Base-by-base conservation (phyloP, 2,329 filamentous ascomycete species). In the Ophiostoma himal-ulmi region DNA sequence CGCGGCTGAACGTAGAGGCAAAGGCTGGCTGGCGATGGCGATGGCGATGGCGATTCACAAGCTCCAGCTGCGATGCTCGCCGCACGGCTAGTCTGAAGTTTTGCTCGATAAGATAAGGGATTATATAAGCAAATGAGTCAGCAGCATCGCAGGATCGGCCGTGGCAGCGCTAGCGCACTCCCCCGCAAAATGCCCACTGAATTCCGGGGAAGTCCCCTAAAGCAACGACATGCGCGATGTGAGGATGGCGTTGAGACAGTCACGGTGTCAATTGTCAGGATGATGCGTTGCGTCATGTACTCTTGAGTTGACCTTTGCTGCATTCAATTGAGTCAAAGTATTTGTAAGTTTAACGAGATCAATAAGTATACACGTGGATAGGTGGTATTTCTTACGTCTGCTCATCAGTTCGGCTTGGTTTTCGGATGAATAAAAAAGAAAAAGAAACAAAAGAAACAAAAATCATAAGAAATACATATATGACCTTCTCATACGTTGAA, bases 101-200 rank as follows among this genome's bases (percentile, higher is more conserved):
- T 39, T 65, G 62, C 37, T 20, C 64, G 64, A 67, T 44, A 65
- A 36, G 60, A 65, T 65, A 62, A 62, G 11, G 8, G 4, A n/a
- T 65, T 65, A 65, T n/a, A 39, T 65, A 65, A 65, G 34, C 36
- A 39, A 17, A 37, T 65, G 36, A 65, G 30, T 65, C 30, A 65
- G 30, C 34, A 22, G 22, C 5, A 5, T 26, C 3, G n/a, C 22
- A 10, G 22, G 52, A 26, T 57, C 52, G 52, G 13, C 26, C 22
- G 44, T 57, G 52, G 22, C 52, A 57, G 57, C 57, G 57, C 57
- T 62, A 62, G 10, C 26, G 52, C 52, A 57, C n/a, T 57, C 52
- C 52, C 52, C 52, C 52, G 52, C 52, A 57, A 26, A 57, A 57
- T 13, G 52, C 22, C 22, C 44, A 48, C 22, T 57, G 22, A 57